Base-by-base conservation (phyloP, 1,284 basidiomycete genomes). In the Athelia sp. region DNA sequence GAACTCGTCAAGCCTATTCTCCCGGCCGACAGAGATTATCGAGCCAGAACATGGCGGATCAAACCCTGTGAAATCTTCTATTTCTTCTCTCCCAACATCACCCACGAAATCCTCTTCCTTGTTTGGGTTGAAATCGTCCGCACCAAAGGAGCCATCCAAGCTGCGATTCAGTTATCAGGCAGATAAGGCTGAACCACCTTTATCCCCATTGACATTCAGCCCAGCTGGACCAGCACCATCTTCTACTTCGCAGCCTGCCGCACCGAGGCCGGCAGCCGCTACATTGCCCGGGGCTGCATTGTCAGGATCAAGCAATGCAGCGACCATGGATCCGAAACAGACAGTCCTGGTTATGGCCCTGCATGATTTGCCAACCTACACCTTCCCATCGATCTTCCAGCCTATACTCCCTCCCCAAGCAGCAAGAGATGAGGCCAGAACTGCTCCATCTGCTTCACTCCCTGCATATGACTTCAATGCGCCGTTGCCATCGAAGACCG, bases 71-170 rank as follows among this genome's bases (percentile, higher is more conserved):
- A 55, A 56, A 13, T 56, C 58, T 46, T 29, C 45, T 52, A 17
- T 18, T 47, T 13, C 54, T 58, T 44, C 38, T 55, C 38, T 59
- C 56, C 18, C 49, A 22, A 19, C 32, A 17, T 43, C 43, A 35
- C 50, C 49, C 42, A 52, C 55, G 11, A 72, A 65, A 46, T 35
- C 65, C 3, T 18, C 58, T 14, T 40, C 36, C 9, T 45, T 49
- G 9, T 65, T 64, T 50, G 57, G 61, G 24, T 32, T 56, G 11
- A 78, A 74, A 58, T 69, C 71, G 2, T 72, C 78, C 17, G 71
- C 73, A 18, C 85, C 85, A 1, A 84, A 80, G 58, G 82, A 84
- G 44, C 85, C 85, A 1, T 87, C 86, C 52, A 87, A 87, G 60
- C 69, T 88, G 46, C 76, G 86, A 24, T 82, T 73, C 53, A 84